A percentile compares a stretch with the other conserved stretches of the same genome.
Conservation (phyloP, 2,329 filamentous ascomycete species). For the Acrocalymma vagum region DNA sequence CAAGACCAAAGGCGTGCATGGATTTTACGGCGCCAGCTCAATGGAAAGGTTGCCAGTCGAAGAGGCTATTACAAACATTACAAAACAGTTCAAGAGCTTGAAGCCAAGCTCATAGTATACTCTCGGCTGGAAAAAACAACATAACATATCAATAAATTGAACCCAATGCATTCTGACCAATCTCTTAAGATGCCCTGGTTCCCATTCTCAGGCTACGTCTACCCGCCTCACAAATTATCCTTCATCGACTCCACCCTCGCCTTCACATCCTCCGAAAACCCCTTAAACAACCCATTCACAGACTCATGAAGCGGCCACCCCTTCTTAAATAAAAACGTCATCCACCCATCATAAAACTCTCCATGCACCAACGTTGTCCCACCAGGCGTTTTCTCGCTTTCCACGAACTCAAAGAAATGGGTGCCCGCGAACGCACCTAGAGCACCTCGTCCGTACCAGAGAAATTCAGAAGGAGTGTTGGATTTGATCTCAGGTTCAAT, state of each 20-base stretch:
- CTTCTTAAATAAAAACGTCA: slow-evolving; percentile 5
- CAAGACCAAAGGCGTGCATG: slow-evolving; percentile 70
- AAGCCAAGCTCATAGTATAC: slow-evolving; percentile 20
- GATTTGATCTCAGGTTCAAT: slow-evolving; percentile 1
- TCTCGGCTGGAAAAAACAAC: too few relatives aligned
- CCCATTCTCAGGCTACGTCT: not conserved
- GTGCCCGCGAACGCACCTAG: slow-evolving; percentile 9
- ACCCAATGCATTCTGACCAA: too few relatives aligned
- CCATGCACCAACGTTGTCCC: slow-evolving; percentile 12
- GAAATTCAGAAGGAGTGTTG: slow-evolving; percentile 5
- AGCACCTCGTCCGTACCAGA: slow-evolving; percentile 5
- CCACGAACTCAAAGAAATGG: slow-evolving; percentile 12
- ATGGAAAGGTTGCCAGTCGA: slow-evolving; percentile 76
- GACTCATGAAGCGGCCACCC: not conserved
- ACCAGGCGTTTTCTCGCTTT: slow-evolving; percentile 5
- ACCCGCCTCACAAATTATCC: not conserved
- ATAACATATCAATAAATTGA: too few relatives aligned
- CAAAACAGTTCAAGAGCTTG: slow-evolving; percentile 61
- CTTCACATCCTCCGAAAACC: slow-evolving; percentile 8
- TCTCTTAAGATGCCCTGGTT: too few relatives aligned
- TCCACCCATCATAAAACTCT: slow-evolving; percentile 12
- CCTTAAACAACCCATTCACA: slow-evolving; percentile 2
- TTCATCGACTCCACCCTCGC: slow-evolving; percentile 2
- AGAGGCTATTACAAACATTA: slow-evolving; percentile 68
- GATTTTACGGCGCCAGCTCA: slow-evolving; percentile 75